These are phyloP conservation scores for Buddleja alternifolia DNA, from an alignment of 257 asterid genomes.

Conservation along the genomic window DNA sequence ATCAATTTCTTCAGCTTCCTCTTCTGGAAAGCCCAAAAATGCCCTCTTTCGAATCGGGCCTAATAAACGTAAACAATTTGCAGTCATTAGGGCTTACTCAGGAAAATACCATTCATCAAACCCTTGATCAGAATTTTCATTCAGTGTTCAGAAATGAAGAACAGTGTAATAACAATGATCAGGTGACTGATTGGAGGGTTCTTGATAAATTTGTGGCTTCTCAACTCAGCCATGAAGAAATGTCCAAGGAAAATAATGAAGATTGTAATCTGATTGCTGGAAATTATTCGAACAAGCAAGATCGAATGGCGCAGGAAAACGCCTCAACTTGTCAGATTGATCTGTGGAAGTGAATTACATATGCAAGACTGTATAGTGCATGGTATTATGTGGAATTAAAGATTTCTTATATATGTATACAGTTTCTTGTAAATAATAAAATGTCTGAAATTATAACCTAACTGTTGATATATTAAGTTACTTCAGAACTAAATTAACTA, in stretches of 20 bases:
- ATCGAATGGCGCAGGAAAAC: slow-evolving; percentile 39
- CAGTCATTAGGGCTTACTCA: slow-evolving; percentile 27
- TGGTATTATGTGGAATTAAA: neutral
- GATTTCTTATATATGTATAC: neutral
- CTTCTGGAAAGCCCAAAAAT: slow-evolving; percentile 60
- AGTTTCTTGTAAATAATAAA: slow-evolving; percentile 40
- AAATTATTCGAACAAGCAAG: slow-evolving; percentile 34
- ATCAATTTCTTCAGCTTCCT: slow-evolving; percentile 60
- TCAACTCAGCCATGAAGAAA: slow-evolving; percentile 77
- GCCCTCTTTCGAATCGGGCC: slow-evolving; percentile 31
- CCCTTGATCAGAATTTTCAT: slow-evolving; percentile 33
- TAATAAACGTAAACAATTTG: slow-evolving; percentile 25
- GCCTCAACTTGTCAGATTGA: slow-evolving; percentile 50
- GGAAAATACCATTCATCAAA: slow-evolving; percentile 26
- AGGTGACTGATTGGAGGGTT: slow-evolving; percentile 76
- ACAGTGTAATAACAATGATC: slow-evolving; percentile 37
- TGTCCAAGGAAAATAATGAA: slow-evolving; percentile 42
- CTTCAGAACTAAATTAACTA: too few species aligned
- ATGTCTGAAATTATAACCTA: slow-evolving; percentile 22
- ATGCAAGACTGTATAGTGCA: neutral
- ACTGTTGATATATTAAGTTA: slow-evolving; percentile 19
- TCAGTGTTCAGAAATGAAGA: slow-evolving; percentile 19
- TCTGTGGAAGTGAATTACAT: slow-evolving; percentile 50
- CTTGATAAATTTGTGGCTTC: slow-evolving; percentile 89
- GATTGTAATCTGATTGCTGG: slow-evolving; percentile 37